A percentile compares a stretch with the other conserved stretches of the same genome.
These are phyloP conservation scores for Penicillium egyptiacum DNA, from an alignment of 495 filamentous ascomycete species.

Conservation along the genomic window DNA sequence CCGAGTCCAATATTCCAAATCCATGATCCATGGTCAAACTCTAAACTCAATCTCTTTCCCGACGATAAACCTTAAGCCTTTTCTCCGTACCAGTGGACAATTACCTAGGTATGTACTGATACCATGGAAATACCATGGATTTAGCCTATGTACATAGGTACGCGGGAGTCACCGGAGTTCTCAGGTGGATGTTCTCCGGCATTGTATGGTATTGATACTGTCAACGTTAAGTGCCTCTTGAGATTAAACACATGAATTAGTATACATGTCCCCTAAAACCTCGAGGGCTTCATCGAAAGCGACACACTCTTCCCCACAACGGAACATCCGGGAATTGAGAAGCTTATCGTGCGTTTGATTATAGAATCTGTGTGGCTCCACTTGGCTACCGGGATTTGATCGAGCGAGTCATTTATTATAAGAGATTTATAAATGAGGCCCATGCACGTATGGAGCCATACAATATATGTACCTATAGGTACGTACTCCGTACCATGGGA, in stretches of 20 bases:
- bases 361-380: not conserved
- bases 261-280: not conserved
- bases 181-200: conserved; percentile 4
- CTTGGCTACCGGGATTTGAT: not conserved
- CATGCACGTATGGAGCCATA: too few relatives aligned
- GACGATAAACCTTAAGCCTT: conserved; percentile 2
- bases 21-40: not conserved
- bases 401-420: too few relatives aligned
- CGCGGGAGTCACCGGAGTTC: not conserved
- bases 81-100: not conserved
- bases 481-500: not conserved
- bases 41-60: conserved; percentile 4
- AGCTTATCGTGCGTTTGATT: not conserved
- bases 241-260: not conserved
- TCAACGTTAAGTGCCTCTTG: too few relatives aligned
- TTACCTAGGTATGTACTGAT: too few relatives aligned
- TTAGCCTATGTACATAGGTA: too few relatives aligned
- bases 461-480: too few relatives aligned
- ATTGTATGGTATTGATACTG: not conserved
- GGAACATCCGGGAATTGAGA: not conserved
- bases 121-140: too few relatives aligned
- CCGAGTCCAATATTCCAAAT: too few relatives aligned
- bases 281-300: too few relatives aligned
- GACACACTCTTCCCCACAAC: not conserved
- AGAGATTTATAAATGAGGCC: too few relatives aligned